phyloP scores from a whole-genome alignment of 768 basidiomycete genomes.

The Suillus subalutaceus region DNA sequence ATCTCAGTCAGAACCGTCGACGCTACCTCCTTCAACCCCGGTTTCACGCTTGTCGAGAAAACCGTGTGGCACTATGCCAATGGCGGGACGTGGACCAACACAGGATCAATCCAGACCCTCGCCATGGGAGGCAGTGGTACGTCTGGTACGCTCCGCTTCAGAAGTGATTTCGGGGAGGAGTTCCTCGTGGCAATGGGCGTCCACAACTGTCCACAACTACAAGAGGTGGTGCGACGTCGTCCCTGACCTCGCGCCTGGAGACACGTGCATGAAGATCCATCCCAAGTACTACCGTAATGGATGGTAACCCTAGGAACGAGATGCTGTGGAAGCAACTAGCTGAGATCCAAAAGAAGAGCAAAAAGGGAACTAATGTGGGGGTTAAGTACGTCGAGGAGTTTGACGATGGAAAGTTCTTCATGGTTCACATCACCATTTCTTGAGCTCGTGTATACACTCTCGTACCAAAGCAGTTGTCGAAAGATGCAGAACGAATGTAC shows the following conservation, averaged over 20 bases:
- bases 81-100: slow-evolving; percentile 33
- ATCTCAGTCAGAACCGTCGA: background rate
- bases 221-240: slow-evolving; percentile 44
- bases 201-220: slow-evolving; percentile 45
- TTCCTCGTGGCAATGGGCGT: slow-evolving; percentile 41
- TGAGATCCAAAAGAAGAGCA: background rate
- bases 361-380: background rate
- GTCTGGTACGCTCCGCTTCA: slow-evolving; percentile 41
- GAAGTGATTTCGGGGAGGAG: slow-evolving; percentile 29
- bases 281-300: slow-evolving; percentile 4
- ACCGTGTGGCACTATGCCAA: background rate
- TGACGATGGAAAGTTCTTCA: background rate
- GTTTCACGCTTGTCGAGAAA: background rate
- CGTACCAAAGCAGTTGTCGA: background rate
- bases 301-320: background rate
- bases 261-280: slow-evolving; percentile 31
- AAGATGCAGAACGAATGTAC: background rate
- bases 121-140: slow-evolving; percentile 44
- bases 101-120: slow-evolving; percentile 27
- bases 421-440: background rate
- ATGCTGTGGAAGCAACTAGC: background rate
- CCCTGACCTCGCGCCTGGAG: slow-evolving; percentile 29
- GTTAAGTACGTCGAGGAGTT: background rate
- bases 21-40: background rate
- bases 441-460: background rate